A percentile compares a stretch with the other conserved stretches of the same genome.
These are phyloP conservation scores for Raffaelea deltoideospora DNA, from an alignment of 2,329 filamentous ascomycete species.

Conservation along the genomic window DNA sequence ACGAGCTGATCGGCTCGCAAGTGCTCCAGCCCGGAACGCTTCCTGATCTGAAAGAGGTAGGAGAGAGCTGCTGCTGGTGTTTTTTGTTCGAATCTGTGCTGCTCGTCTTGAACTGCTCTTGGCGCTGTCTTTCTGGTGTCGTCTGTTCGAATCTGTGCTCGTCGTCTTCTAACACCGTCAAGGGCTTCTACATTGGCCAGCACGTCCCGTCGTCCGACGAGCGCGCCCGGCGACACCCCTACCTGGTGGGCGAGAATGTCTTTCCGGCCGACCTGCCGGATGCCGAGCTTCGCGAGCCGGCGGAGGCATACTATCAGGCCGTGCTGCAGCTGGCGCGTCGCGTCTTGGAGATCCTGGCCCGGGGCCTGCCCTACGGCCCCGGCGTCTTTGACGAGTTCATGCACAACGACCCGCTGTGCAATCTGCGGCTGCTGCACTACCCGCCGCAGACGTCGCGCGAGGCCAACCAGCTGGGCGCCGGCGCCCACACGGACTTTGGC, in stretches of 20 bases:
- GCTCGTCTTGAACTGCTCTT: not conserved
- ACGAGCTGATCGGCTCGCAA: constrained; percentile 31
- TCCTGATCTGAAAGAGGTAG: constrained; percentile 32
- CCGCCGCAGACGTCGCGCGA: constrained; percentile 22
- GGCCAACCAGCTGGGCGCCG: constrained; percentile 19
- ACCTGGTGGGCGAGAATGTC: constrained; percentile 24
- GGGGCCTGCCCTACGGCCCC: constrained; percentile 24
- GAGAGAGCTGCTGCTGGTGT: not conserved
- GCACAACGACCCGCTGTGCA: constrained; percentile 24
- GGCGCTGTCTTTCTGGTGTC: not conserved
- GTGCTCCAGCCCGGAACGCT: constrained; percentile 25
- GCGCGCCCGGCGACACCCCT: constrained; percentile 20
- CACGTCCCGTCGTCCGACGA: constrained; percentile 17
- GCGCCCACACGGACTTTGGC: constrained; percentile 40
- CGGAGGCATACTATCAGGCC: constrained; percentile 23
- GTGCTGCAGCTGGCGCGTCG: constrained; percentile 23
- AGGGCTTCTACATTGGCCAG: constrained; percentile 23
- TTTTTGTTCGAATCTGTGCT: constrained; percentile 5
- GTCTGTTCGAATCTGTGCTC: no score
- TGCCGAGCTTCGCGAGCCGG: constrained; percentile 19
- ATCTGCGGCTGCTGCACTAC: constrained; percentile 32
- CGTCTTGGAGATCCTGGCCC: constrained; percentile 25
- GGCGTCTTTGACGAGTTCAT: constrained; percentile 27
- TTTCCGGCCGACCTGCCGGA: constrained; percentile 13
- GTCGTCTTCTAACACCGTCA: no score